These are phyloP conservation scores for Dentipellis fragilis DNA, from an alignment of 768 basidiomycete genomes.

Conservation along the genomic window DNA sequence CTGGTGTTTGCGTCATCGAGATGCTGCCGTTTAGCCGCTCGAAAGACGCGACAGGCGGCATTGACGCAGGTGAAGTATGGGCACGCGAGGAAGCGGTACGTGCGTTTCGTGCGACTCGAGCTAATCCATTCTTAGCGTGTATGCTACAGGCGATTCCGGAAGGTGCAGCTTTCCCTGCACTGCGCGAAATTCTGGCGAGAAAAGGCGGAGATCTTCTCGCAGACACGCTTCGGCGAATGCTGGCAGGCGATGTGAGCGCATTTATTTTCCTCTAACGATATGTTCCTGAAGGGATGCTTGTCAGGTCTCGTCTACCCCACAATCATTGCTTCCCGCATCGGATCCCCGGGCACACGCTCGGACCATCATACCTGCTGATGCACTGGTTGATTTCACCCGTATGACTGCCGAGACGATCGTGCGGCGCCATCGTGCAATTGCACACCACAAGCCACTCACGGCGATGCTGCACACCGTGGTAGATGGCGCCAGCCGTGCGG, in stretches of 20 bases:
- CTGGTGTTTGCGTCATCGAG: slow-evolving; percentile 74
- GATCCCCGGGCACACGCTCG: not conserved
- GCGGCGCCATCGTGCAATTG: slow-evolving; percentile 49
- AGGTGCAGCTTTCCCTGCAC: not conserved
- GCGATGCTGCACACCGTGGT: slow-evolving; percentile 13
- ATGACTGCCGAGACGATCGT: slow-evolving; percentile 50
- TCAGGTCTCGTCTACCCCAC: slow-evolving; percentile 27
- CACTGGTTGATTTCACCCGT: slow-evolving; percentile 42
- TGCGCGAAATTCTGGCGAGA: not conserved
- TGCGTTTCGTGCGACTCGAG: not conserved
- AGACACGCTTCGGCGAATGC: not conserved
- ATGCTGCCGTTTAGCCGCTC: slow-evolving; percentile 28
- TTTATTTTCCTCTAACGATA: not conserved
- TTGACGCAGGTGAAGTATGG: slow-evolving; percentile 75
- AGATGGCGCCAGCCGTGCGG: not conserved
- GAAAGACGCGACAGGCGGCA: slow-evolving; percentile 34
- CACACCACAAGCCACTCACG: slow-evolving; percentile 42
- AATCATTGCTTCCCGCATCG: slow-evolving; percentile 29
- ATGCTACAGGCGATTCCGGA: not conserved
- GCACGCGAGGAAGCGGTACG: slow-evolving; percentile 41
- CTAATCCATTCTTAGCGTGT: too few species aligned
- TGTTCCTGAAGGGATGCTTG: not conserved
- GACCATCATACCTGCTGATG: slow-evolving; percentile 28
- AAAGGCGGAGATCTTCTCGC: not conserved
- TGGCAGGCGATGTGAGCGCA: not conserved